These are phyloP conservation scores for Irpex sp. DNA, from an alignment of 1,284 basidiomycete genomes.

Conservation along the genomic window DNA sequence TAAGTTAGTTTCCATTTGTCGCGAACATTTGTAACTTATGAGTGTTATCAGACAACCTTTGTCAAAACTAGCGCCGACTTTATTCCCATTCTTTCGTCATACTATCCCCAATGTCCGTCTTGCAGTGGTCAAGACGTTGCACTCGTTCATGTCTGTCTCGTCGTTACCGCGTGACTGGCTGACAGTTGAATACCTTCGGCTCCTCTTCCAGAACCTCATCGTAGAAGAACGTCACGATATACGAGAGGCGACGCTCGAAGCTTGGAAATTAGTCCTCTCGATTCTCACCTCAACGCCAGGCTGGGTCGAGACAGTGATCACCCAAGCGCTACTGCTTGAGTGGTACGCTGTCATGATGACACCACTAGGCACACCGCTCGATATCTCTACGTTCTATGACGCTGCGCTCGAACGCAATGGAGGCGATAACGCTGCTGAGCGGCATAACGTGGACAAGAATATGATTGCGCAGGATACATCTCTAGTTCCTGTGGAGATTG, in stretches of 20 bases:
- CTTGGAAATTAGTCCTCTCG: slow-evolving; percentile 75
- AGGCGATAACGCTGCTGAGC: slow-evolving; percentile 46
- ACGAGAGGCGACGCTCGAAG: slow-evolving; percentile 71
- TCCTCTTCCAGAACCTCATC: slow-evolving; percentile 94
- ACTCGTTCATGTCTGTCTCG: slow-evolving; percentile 80
- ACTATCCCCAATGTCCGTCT: slow-evolving; percentile 93
- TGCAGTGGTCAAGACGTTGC: slow-evolving; percentile 88
- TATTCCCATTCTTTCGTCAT: slow-evolving; percentile 98
- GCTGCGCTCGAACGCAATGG: slow-evolving; percentile 45
- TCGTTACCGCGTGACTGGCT: slow-evolving; percentile 85
- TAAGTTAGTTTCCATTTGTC: slow-evolving; percentile 35
- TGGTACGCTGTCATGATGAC: slow-evolving; percentile 93
- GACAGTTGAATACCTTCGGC: slow-evolving; percentile 69
- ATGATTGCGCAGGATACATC: slow-evolving; percentile 92
- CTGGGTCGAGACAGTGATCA: slow-evolving; percentile 49
- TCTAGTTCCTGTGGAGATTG: slow-evolving; percentile 76
- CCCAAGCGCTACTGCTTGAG: slow-evolving; percentile 56
- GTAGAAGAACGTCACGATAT: slow-evolving; percentile 90
- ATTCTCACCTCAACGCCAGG: slow-evolving; percentile 45
- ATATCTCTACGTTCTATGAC: slow-evolving; percentile 70
- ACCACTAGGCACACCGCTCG: slow-evolving; percentile 82
- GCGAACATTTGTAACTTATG: slow-evolving; percentile 7
- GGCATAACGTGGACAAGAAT: slow-evolving; percentile 95
- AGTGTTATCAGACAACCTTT: slow-evolving; percentile 62
- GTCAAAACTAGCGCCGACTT: slow-evolving; percentile 76